phyloP scores from a whole-genome alignment of 140 eudicot genomes.

The Cichorium intybus region DNA sequence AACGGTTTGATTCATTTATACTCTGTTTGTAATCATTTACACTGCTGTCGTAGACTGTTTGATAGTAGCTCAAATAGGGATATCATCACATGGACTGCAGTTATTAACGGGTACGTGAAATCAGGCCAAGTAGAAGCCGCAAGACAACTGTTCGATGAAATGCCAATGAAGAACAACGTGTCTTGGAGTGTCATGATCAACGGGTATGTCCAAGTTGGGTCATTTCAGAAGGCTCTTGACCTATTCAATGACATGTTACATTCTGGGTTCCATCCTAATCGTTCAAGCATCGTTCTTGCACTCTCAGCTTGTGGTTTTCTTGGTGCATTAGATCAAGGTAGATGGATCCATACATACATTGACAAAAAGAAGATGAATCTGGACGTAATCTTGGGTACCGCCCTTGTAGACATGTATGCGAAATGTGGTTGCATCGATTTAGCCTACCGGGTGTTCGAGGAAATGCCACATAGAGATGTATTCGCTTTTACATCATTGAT shows the following conservation, averaged over 20 bases:
- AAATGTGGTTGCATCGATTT: conserved; percentile 70
- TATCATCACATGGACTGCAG: conserved; percentile 60
- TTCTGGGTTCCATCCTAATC: conserved; percentile 54
- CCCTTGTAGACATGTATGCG: conserved; percentile 73
- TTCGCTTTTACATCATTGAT: conserved; percentile 61
- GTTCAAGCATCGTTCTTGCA: conserved; percentile 51
- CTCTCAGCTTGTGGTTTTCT: conserved; percentile 69
- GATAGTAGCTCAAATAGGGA: conserved; percentile 46
- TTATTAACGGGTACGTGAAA: conserved; percentile 50
- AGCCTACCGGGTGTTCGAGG: conserved; percentile 52
- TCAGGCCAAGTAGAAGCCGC: conserved; percentile 41
- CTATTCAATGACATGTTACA: conserved; percentile 58
- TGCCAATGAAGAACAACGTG: conserved; percentile 57
- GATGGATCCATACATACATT: conserved; percentile 70
- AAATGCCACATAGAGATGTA: conserved; percentile 45
- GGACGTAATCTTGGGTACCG: conserved; percentile 59
- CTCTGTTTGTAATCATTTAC: conserved; percentile 39
- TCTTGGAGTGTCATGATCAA: conserved; percentile 75
- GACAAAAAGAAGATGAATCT: conserved; percentile 46
- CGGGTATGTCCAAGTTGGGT: conserved; percentile 58
- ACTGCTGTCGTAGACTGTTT: conserved; percentile 42
- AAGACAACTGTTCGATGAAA: conserved; percentile 63
- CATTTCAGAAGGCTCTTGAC: conserved; percentile 56
- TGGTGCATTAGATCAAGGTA: conserved; percentile 74
- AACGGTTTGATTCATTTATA: conserved; percentile 80